These are phyloP conservation scores for Myxozyma udenii DNA, from an alignment of 805 yeast species.

Conservation along the genomic window DNA sequence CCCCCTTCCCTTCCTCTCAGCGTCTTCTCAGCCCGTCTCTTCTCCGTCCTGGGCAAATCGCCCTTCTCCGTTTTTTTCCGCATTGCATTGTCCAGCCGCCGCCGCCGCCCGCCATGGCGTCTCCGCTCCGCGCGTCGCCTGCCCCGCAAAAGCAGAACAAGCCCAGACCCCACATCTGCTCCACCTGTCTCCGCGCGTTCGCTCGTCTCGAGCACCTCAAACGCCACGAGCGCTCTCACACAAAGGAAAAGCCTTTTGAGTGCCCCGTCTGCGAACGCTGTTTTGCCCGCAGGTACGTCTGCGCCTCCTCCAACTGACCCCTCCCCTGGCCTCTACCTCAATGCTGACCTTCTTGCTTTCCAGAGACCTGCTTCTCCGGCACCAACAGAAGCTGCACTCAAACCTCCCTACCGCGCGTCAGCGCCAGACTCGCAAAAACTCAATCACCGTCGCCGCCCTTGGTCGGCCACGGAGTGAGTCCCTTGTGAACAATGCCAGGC, in stretches of 20 bases:
- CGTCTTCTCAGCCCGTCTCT: too few relatives aligned
- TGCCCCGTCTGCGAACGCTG: slow-evolving; percentile 28
- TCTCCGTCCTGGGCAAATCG: too few relatives aligned
- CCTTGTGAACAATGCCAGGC: slow-evolving; percentile 7
- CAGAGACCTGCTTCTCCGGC: slow-evolving; percentile 61
- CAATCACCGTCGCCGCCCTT: slow-evolving; percentile 27
- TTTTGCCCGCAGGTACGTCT: slow-evolving; percentile 58
- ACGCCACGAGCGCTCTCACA: slow-evolving; percentile 69
- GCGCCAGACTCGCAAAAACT: slow-evolving; percentile 25
- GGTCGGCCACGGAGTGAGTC: slow-evolving; percentile 14
- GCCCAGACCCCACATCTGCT: slow-evolving; percentile 89
- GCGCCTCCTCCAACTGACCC: not conserved
- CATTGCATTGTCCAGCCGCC: not conserved
- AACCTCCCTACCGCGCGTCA: slow-evolving; percentile 18
- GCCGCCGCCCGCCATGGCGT: too few relatives aligned
- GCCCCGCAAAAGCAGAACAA: slow-evolving; percentile 64
- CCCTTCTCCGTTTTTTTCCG: too few relatives aligned
- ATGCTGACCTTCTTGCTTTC: not conserved
- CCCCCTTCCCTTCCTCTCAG: too few relatives aligned
- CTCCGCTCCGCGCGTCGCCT: too few relatives aligned
- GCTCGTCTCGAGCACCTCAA: slow-evolving; percentile 55
- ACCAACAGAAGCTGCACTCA: slow-evolving; percentile 84
- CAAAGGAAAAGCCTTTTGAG: slow-evolving; percentile 69
- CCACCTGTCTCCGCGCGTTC: slow-evolving; percentile 90
- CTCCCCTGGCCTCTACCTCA: not conserved